Evolutionary conservation across 345 rosid genomes (phyloP), one percentile per base, ranked within the genome.

Genomic region (Eucalyptus virginea): DNA sequence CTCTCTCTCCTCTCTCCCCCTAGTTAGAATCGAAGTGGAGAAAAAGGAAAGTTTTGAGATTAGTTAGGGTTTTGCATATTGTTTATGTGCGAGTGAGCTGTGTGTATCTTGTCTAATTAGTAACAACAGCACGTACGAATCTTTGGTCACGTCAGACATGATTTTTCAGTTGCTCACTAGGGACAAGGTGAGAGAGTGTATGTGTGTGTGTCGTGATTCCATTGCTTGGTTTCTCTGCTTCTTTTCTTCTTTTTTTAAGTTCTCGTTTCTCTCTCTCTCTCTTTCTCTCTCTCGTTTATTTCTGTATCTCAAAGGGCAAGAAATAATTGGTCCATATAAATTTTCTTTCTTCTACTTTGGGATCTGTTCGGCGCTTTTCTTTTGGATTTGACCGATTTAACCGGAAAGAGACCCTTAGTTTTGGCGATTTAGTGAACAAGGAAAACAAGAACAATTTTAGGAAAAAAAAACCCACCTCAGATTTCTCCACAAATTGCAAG

Each of bases 81-180:
- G 47, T 77, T 77, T 77, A 24, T 11, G 30, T 6, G 47, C 24
- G 30, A 44, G 47, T 77, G 17, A 77, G 47, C 85, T 21, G 85
- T 40, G 28, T 12, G 47, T 77, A 40, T 77, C 47, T 11, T 40
- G 85, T 77, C 85, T 77, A 77, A 77, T 21, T 40, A 77, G 47
- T 42, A 77, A 40, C 30, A 77, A 40, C 48, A 62, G 48, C 44
- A 88, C 85, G 49, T 90, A 89, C 81, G 90, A 93, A 91, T 92
- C 94, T 93, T 90, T 90, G 91, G 92, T 92, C 94, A 86, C 92
- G 91, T 92, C 93, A 90, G 92, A 89, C 50, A 87, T 81, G 94
- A 92, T 94, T 69, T 92, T 91, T 89, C 92, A 86, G 89, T 92
- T 93, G 80, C 65, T 81, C 86, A 56, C 32, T 49, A 88, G 88